phyloP scores from a whole-genome alignment of 371 early-diverging fungal species.

The Lichtheimia hyalospora region DNA sequence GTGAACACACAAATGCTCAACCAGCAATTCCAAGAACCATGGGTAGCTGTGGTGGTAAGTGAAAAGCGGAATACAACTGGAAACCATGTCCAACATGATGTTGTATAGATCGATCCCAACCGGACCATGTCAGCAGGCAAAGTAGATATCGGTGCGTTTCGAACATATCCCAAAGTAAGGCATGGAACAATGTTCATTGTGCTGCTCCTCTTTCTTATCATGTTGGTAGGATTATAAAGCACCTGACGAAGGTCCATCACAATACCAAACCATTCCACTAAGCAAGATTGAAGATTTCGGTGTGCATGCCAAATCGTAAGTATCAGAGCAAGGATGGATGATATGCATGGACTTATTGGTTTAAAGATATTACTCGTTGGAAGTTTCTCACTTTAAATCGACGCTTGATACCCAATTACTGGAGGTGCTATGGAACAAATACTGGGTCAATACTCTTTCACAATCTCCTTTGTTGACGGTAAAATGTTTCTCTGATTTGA shows the following conservation, averaged over 20 bases:
- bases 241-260: constrained; percentile 71
- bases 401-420: constrained; percentile 80
- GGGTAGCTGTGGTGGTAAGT: constrained; percentile 90
- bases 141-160: constrained; percentile 97
- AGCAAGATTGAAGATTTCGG: constrained; percentile 98
- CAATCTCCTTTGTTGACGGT: constrained; percentile 89
- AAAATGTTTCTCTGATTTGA: constrained; percentile 18
- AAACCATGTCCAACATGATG: not conserved
- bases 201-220: not conserved
- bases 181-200: too few relatives aligned
- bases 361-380: constrained; percentile 84
- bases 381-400: constrained; percentile 94
- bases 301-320: constrained; percentile 86
- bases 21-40: constrained; percentile 95
- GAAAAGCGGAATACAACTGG: not conserved
- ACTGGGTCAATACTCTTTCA: constrained; percentile 94
- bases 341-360: not conserved
- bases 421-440: constrained; percentile 94
- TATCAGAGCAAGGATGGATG: not conserved
- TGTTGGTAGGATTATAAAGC: constrained; percentile 69
- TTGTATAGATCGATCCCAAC: constrained; percentile 89
- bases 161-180: constrained; percentile 87
- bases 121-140: constrained; percentile 95
- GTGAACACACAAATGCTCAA: constrained; percentile 94
- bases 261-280: constrained; percentile 85